phyloP scores from a whole-genome alignment of 2,329 filamentous ascomycete genomes.

The Neoascochyta sp. region DNA sequence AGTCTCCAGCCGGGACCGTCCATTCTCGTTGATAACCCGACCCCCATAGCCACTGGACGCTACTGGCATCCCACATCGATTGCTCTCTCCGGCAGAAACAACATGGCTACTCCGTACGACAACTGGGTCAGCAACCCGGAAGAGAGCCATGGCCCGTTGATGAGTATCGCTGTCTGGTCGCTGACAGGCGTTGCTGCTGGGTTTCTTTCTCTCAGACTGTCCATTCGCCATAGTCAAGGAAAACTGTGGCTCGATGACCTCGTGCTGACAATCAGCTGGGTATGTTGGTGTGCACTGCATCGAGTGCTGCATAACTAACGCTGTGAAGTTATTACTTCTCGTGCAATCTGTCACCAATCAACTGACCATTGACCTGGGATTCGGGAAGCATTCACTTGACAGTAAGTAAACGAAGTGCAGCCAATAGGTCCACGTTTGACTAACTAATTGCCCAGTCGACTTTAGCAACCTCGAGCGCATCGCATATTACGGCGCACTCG shows the following conservation, averaged over 20 bases:
- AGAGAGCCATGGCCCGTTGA: conserved; percentile 10
- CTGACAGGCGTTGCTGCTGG: conserved; percentile 6
- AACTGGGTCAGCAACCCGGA: conserved; percentile 9
- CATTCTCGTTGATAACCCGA: too few species aligned
- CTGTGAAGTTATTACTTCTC: conserved; percentile 7
- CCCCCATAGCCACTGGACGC: too few species aligned
- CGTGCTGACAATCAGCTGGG: conserved; percentile 10
- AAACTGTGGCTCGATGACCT: conserved; percentile 13
- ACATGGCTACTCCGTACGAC: conserved; percentile 1
- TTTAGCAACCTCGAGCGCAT: conserved; percentile 7
- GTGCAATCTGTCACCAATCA: conserved; percentile 12
- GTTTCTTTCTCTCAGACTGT: conserved; percentile 8
- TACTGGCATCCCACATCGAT: too few species aligned
- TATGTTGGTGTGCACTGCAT: conserved; percentile 2
- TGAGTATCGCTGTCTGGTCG: conserved; percentile 9
- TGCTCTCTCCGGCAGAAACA: too few species aligned
- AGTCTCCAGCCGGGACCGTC: too few species aligned
- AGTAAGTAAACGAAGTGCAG: conserved; percentile 6
- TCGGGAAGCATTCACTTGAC: conserved; percentile 11
- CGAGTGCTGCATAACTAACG: conserved; percentile 1
- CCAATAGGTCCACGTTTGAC: too few species aligned
- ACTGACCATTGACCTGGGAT: conserved; percentile 11
- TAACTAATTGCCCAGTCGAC: too few species aligned
- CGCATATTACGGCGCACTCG: conserved; percentile 8
- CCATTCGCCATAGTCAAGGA: conserved; percentile 10